Evolutionary conservation across 768 basidiomycete genomes (phyloP).

Genomic region (Pholiota molesta): DNA sequence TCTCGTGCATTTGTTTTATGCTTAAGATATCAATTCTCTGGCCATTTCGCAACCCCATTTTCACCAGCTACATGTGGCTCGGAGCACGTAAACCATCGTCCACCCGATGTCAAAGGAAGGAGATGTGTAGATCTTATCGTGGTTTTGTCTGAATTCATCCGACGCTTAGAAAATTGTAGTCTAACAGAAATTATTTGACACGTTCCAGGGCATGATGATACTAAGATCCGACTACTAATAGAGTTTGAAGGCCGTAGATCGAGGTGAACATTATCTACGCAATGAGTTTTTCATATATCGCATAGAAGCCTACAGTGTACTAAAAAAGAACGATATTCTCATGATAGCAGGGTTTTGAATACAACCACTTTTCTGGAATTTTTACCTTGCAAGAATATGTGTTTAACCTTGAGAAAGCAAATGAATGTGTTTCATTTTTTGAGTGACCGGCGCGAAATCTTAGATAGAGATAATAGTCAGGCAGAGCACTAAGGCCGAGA

Average conservation of each 20-base stretch:
- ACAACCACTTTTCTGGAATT: too few species aligned
- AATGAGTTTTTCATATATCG: not conserved
- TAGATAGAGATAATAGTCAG: too few species aligned
- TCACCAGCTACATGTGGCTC: not conserved
- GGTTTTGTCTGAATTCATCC: not conserved
- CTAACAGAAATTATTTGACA: slow-evolving; percentile 11
- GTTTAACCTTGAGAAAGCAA: too few species aligned
- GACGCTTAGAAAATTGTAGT: not conserved
- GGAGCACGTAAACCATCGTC: not conserved
- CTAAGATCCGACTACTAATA: not conserved
- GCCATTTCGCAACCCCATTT: not conserved
- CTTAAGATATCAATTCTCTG: not conserved
- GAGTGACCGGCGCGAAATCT: too few species aligned
- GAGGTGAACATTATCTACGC: not conserved
- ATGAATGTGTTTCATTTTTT: too few species aligned
- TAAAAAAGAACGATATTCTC: not conserved
- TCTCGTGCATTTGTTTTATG: not conserved
- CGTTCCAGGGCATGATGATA: slow-evolving; percentile 16
- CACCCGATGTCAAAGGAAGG: not conserved
- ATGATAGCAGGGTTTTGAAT: not conserved
- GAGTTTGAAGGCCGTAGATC: slow-evolving; percentile 9
- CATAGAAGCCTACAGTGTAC: not conserved
- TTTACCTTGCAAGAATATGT: too few species aligned
- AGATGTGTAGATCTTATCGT: not conserved
- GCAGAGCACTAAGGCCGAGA: too few species aligned